These are phyloP conservation scores for Exophiala alcalophila DNA, from an alignment of 2,329 filamentous ascomycete species.

Conservation along the genomic window DNA sequence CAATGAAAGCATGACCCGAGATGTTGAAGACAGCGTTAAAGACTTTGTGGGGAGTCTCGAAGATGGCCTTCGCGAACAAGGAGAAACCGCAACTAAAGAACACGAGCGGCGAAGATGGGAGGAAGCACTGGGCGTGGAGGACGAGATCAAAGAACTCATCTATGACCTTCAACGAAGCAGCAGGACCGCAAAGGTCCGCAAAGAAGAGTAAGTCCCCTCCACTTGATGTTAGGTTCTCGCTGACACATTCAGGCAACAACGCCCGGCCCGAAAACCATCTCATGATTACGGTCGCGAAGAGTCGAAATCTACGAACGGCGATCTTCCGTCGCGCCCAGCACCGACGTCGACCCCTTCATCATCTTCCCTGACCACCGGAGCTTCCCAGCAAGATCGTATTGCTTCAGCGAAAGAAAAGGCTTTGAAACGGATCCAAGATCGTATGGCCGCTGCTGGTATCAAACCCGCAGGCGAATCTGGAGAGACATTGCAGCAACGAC, in stretches of 20 bases:
- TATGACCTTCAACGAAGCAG: slow-evolving; percentile 90
- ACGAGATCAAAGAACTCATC: slow-evolving; percentile 96
- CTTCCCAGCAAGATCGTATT: slow-evolving; percentile 87
- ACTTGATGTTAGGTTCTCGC: neutral
- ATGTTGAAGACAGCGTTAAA: slow-evolving; percentile 92
- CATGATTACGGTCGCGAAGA: slow-evolving; percentile 50
- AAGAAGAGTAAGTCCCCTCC: slow-evolving; percentile 52
- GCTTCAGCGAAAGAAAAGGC: slow-evolving; percentile 97
- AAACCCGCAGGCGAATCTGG: slow-evolving; percentile 75
- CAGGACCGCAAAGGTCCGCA: slow-evolving; percentile 67
- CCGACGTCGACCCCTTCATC: slow-evolving; percentile 51
- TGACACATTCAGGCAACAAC: slow-evolving; percentile 40
- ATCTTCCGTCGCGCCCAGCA: slow-evolving; percentile 37
- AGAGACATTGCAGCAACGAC: slow-evolving; percentile 77
- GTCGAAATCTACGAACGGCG: slow-evolving; percentile 51
- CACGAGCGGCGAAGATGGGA: slow-evolving; percentile 94
- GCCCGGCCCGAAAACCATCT: slow-evolving; percentile 53
- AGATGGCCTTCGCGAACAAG: slow-evolving; percentile 78
- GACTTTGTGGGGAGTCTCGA: slow-evolving; percentile 84
- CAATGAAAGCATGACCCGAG: slow-evolving; percentile 93
- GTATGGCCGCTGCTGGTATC: slow-evolving; percentile 87
- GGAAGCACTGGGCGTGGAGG: slow-evolving; percentile 90
- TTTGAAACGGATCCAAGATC: slow-evolving; percentile 93
- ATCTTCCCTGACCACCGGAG: slow-evolving; percentile 76
- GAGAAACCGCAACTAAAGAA: slow-evolving; percentile 71